Conservation (phyloP, 164 flowering plant species). For the Vitis riparia region DNA sequence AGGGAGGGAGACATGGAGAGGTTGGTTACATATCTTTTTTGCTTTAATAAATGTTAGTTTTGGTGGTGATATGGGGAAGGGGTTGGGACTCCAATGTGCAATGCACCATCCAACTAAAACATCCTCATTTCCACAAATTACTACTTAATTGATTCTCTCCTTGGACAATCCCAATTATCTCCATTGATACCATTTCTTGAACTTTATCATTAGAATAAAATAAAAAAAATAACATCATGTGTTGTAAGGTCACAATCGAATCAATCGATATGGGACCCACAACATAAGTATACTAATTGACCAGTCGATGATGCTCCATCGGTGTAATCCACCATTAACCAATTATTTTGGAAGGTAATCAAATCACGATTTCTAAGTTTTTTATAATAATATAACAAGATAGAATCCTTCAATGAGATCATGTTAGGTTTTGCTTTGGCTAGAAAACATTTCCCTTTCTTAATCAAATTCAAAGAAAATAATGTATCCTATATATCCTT, state of each 20-base stretch:
- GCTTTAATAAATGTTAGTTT: conserved; percentile 4
- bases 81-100: conserved; percentile 27
- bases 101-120: conserved; percentile 28
- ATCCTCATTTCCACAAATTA: conserved; percentile 8
- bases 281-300: not conserved
- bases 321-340: not conserved
- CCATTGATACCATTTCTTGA: conserved; percentile 2
- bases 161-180: conserved; percentile 24
- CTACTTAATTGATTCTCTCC: not conserved
- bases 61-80: conserved; percentile 9
- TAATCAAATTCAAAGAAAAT: too few relatives aligned
- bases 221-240: not conserved
- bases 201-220: not conserved
- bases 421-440: too few relatives aligned
- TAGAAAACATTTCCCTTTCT: too few relatives aligned
- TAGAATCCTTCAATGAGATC: too few relatives aligned
- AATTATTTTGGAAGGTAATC: too few relatives aligned
- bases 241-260: not conserved
- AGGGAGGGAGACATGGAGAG: conserved; percentile 22
- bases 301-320: not conserved
- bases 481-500: too few relatives aligned
- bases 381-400: too few relatives aligned
- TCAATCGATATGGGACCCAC: conserved; percentile 1
- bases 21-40: conserved; percentile 9
- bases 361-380: too few relatives aligned